Base-by-base conservation (phyloP, 495 filamentous ascomycete genomes). In the Echria macrotheca region DNA sequence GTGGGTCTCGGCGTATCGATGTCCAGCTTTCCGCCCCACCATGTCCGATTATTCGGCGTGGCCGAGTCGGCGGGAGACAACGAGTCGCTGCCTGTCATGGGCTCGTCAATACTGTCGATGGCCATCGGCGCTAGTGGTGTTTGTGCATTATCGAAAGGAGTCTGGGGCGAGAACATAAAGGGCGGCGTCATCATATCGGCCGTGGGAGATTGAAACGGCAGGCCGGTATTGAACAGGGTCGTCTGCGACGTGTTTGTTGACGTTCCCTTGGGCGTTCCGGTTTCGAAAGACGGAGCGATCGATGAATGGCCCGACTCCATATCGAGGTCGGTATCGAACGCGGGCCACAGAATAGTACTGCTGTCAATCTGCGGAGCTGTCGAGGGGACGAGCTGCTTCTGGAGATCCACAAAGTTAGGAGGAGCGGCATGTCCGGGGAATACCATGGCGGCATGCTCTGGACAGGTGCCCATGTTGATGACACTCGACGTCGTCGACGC, bases 191-290 rank as follows among this genome's bases (percentile, higher is more conserved):
- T 45, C 1, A 21, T 37, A 15, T 39, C 52, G 0, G 52, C 7
- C 3, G 42, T 42, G 4, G 51, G 15, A 4, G 57, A 19, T n/a
- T 50, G 49, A 18, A 54, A 58, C 1, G 42, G 22, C 6, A 65
- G 18, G 2, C 38, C 29, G 4, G 47, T 28, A 19, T 26, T 49
- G 24, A 61, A 65, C 6, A 63, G 47, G 1, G 60, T 61, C 1
- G 60, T 65, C n/a, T 47, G 48, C 2, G 60, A 65, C 0, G 62
- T 63, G 46, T 65, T 65, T 7, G 63, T 52, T 12, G 63, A 57
- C 0, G 49, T 15, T 7, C 44, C 31, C 33, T 58, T 53, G 18
- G 61, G 52, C 2, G 54, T 49, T 11, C 23, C 47, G 19, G 47
- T 52, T 5, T 59, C 52, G 12, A 52, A 47, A 1, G 58, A 55